Evolutionary conservation across 345 rosid species (phyloP).

Genomic region (Hypericum perforatum): DNA sequence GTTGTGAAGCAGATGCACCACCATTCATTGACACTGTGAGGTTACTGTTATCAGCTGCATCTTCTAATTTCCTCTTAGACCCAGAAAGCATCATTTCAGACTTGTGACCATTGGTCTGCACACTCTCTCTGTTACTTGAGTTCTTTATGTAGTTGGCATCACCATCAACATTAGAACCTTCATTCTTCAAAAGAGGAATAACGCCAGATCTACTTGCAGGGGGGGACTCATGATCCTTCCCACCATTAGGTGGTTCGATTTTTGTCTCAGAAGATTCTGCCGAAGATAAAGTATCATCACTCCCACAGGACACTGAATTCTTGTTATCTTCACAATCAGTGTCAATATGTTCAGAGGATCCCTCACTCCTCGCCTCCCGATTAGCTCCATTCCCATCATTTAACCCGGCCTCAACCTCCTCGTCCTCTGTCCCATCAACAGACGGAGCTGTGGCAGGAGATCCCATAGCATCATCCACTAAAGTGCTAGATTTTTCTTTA

Average conservation of each 20-base stretch:
- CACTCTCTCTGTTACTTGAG: slow-evolving; percentile 24
- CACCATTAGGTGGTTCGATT: slow-evolving; percentile 25
- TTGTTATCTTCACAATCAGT: slow-evolving; percentile 39
- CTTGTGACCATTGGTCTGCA: slow-evolving; percentile 31
- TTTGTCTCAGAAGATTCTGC: slow-evolving; percentile 35
- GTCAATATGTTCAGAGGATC: slow-evolving; percentile 25
- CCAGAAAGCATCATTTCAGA: slow-evolving; percentile 25
- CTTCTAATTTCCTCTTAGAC: slow-evolving; percentile 27
- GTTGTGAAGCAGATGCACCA: slow-evolving; percentile 29
- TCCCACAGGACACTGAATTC: slow-evolving; percentile 29
- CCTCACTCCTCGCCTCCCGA: slow-evolving; percentile 27
- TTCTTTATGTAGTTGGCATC: slow-evolving; percentile 22
- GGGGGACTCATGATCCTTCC: slow-evolving; percentile 24
- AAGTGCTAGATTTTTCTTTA: slow-evolving; percentile 34
- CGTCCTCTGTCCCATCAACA: slow-evolving; percentile 33
- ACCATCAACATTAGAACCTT: slow-evolving; percentile 29
- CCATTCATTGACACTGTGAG: slow-evolving; percentile 22
- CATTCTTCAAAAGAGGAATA: slow-evolving; percentile 24
- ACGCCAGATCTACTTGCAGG: slow-evolving; percentile 21
- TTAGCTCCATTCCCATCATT: slow-evolving; percentile 25
- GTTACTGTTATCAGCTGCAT: slow-evolving; percentile 19
- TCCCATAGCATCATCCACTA: slow-evolving; percentile 34
- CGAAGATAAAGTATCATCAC: slow-evolving; percentile 24
- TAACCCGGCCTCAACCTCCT: slow-evolving; percentile 32
- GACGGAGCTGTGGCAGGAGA: slow-evolving; percentile 28